Evolutionary conservation across 2,329 filamentous ascomycete species (phyloP).

Genomic region (Cladobotryum mycophilum): DNA sequence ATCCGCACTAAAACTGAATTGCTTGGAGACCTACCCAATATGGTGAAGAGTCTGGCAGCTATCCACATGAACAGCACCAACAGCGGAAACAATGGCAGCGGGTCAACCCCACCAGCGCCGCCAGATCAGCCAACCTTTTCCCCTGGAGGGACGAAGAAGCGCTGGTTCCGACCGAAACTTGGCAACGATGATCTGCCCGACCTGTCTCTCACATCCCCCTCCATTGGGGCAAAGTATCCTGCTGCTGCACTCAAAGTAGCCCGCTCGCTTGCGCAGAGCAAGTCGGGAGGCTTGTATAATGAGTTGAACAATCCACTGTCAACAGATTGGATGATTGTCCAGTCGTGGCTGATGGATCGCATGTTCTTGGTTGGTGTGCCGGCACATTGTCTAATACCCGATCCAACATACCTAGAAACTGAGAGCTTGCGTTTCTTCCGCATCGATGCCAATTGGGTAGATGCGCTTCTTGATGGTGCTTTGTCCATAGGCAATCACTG

Average conservation of each 20-base stretch:
- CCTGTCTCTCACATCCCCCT: neutral
- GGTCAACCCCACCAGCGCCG: neutral
- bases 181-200: neutral
- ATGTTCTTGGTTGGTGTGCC: conserved; percentile 33
- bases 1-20: conserved; percentile 8
- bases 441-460: conserved; percentile 38
- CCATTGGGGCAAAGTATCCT: conserved; percentile 2
- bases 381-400: conserved; percentile 34
- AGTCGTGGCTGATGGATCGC: conserved; percentile 31
- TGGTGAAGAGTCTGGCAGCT: neutral
- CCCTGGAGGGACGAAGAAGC: conserved; percentile 1
- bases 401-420: conserved; percentile 27
- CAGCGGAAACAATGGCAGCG: neutral
- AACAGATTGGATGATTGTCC: conserved; percentile 32
- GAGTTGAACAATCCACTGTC: conserved; percentile 25
- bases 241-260: neutral
- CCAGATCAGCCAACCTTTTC: neutral
- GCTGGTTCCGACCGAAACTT: conserved; percentile 3
- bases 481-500: conserved; percentile 35
- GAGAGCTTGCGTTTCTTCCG: conserved; percentile 40
- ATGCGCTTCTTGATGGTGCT: conserved; percentile 38
- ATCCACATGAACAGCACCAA: neutral
- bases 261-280: neutral
- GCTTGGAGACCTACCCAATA: neutral
- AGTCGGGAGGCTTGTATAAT: conserved; percentile 8